Evolutionary conservation across 2,329 filamentous ascomycete genomes (phyloP).

Genomic region (Alternaria hordeiaustralica): DNA sequence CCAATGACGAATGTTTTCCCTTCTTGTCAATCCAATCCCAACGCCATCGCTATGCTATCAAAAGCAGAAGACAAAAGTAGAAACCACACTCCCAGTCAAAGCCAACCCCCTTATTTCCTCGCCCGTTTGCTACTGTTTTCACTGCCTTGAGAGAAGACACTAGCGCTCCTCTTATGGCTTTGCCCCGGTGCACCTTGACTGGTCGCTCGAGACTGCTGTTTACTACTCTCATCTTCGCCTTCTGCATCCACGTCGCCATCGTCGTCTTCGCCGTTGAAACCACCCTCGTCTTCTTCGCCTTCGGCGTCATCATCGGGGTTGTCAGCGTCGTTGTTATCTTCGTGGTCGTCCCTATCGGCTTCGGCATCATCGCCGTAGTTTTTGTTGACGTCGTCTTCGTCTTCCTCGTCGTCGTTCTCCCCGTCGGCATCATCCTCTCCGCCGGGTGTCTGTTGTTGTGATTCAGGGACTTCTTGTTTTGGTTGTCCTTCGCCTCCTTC

Average conservation of each 20-base stretch:
- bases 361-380: conserved; percentile 30
- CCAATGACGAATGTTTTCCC: neutral
- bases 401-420: conserved; percentile 14
- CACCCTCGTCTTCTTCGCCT: conserved; percentile 18
- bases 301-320: conserved; percentile 44
- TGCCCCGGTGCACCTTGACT: conserved; percentile 24
- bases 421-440: conserved; percentile 25
- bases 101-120: conserved; percentile 29
- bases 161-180: conserved; percentile 78
- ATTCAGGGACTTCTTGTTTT: conserved; percentile 27
- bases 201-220: conserved; percentile 36
- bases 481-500: conserved; percentile 17
- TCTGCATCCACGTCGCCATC: conserved; percentile 38
- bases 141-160: conserved; percentile 70
- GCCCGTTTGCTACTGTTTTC: conserved; percentile 41
- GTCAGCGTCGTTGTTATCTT: conserved; percentile 21
- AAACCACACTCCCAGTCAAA: neutral
- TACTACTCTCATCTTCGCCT: conserved; percentile 42
- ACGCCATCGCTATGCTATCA: conserved; percentile 28
- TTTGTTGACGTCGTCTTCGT: conserved; percentile 21
- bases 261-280: conserved; percentile 39
- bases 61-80: neutral
- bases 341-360: conserved; percentile 25
- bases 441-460: conserved; percentile 30
- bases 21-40: neutral